These are phyloP conservation scores for Aspergillus indologenus DNA, from an alignment of 495 filamentous ascomycete species.

Conservation along the genomic window DNA sequence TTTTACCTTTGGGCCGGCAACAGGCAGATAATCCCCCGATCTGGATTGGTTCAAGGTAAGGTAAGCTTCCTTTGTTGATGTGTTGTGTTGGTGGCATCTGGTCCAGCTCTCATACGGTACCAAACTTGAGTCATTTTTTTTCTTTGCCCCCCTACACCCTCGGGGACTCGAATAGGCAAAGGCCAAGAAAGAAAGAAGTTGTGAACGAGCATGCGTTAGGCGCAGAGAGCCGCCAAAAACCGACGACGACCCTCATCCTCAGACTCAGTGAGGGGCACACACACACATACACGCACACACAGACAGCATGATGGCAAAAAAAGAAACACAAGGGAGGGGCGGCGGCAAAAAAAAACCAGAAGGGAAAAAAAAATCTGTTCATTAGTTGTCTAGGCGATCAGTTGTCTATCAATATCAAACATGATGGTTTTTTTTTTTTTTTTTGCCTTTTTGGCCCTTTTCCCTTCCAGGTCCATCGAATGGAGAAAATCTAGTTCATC, in stretches of 20 bases:
- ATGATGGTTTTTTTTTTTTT: conserved; percentile 1
- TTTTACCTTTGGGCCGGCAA: conserved; percentile 7
- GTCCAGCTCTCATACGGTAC: neutral
- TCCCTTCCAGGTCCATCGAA: neutral
- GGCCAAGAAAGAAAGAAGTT: neutral
- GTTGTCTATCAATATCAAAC: neutral
- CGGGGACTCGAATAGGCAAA: conserved; percentile 5
- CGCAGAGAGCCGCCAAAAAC: neutral
- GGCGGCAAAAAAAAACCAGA: conserved; percentile 2
- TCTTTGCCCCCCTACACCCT: neutral
- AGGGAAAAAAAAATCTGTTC: conserved; percentile 5
- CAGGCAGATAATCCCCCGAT: conserved; percentile 2
- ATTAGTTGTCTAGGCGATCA: neutral
- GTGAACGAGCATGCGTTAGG: neutral
- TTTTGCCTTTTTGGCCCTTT: neutral
- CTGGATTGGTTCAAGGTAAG: neutral
- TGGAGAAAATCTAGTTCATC: conserved; percentile 2
- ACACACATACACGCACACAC: no score
- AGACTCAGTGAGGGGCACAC: neutral
- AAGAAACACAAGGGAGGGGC: neutral
- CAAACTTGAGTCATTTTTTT: conserved; percentile 7
- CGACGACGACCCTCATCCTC: neutral
- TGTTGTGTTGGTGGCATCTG: neutral
- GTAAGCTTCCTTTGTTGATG: conserved; percentile 4
- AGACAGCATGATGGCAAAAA: neutral